Percentiles rank a stretch among this genome's conserved stretches.
Evolutionary conservation across 2,329 filamentous ascomycete genomes (phyloP).

Genomic region (Scedosporium dehoogii): DNA sequence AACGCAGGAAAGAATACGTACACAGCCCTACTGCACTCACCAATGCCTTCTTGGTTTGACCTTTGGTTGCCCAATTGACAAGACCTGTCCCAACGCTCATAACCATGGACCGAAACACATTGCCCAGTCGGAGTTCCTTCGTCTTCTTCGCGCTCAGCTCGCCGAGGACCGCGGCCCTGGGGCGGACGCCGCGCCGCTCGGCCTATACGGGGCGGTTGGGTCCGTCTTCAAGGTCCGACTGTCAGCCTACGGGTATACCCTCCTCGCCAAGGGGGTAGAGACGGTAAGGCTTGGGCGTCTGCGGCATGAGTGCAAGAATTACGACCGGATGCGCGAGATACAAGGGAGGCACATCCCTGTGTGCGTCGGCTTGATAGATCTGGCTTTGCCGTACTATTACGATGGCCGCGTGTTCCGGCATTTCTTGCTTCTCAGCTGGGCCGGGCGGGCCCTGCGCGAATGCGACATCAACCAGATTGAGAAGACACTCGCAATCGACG

Average conservation of each 20-base stretch:
- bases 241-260: constrained; percentile 23
- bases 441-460: constrained; percentile 8
- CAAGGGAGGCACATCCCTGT: constrained; percentile 24
- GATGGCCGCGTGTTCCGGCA: constrained; percentile 18
- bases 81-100: constrained; percentile 18
- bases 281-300: constrained; percentile 12
- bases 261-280: constrained; percentile 29
- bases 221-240: constrained; percentile 27
- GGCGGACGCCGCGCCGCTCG: constrained; percentile 19
- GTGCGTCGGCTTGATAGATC: constrained; percentile 20
- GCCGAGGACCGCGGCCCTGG: constrained; percentile 19
- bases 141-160: constrained; percentile 18
- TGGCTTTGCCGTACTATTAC: constrained; percentile 21
- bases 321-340: constrained; percentile 17
- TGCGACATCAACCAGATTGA: constrained; percentile 5
- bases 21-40: constrained; percentile 19
- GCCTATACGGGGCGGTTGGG: constrained; percentile 18
- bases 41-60: constrained; percentile 17
- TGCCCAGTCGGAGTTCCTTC: constrained; percentile 15
- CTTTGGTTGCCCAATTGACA: constrained; percentile 15
- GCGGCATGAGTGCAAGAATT: constrained; percentile 20
- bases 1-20: constrained; percentile 11
- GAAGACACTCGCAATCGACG: neutral
- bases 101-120: constrained; percentile 18
- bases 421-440: constrained; percentile 25